Base-by-base conservation (phyloP, 306 rosid species). In the Corylus americana region DNA sequence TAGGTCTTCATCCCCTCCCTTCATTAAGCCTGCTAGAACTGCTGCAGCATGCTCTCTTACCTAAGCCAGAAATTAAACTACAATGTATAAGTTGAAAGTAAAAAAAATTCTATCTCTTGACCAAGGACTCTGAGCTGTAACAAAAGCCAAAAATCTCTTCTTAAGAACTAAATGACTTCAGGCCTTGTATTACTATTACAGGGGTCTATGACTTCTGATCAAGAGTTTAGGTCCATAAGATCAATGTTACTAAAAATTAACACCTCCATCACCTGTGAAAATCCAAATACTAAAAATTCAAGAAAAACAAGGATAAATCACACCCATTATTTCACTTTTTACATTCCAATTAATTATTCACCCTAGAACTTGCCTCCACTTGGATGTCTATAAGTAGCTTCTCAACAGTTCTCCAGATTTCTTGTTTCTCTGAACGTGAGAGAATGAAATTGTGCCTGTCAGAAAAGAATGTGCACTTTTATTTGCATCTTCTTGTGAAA, bases 11-110 rank as follows among this genome's bases (percentile, higher is more conserved):
- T 95, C 98, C 59, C 98, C 99, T 49, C 98, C 97, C 85, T 91
- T 95, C 96, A 93, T 90, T 86, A 95, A 89, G 72, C 98, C 99
- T 27, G 99, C 99, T 70, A 95, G 89, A 83, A 93, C 99, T 44
- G 98, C 94, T 11, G 99, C 99, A 31, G 99, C 99, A 78, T 95
- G 99, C 82, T 95, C 99, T 83, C 99, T 81, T 71, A 93, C 91
- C 99, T 95, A 82, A 79, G 72, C 73, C 78, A 88, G 73, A 70
- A 49, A 83, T 80, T 49, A 42, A 42, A n/a, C 25, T 3, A 68
- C 31, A 39, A 68, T 8, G 42, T 11, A 42, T 68, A 44, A 68
- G 72, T 18, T 42, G 71, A 31, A 73, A 62, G 39, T 61, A 49
- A 63, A 22, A 22, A 7, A 16, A 71, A 64, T 16, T 35, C 78